Conservation (phyloP, 2,329 filamentous ascomycete genomes). For the Nemania abortiva region DNA sequence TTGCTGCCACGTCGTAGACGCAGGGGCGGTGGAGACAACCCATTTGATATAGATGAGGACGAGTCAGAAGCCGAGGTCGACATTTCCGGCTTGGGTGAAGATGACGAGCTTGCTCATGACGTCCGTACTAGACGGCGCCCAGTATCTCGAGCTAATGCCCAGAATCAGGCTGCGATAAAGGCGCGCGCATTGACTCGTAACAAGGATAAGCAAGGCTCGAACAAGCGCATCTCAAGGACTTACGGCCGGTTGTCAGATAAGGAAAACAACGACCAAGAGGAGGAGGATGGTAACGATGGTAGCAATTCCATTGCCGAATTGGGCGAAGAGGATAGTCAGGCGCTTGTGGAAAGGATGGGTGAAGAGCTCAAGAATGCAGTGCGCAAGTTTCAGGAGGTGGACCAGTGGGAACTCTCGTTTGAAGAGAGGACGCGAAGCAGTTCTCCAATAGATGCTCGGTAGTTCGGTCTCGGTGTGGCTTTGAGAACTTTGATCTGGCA, state of each 20-base stretch:
- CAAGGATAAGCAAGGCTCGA: constrained; percentile 36
- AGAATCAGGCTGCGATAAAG: constrained; percentile 43
- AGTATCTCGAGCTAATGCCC: constrained; percentile 48
- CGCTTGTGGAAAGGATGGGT: constrained; percentile 56
- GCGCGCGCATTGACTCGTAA: constrained; percentile 32
- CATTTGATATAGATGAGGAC: constrained; percentile 56
- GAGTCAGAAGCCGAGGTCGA: constrained; percentile 62
- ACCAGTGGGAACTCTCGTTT: constrained; percentile 75
- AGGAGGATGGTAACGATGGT: constrained; percentile 52
- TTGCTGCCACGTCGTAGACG: constrained; percentile 66
- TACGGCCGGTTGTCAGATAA: constrained; percentile 69
- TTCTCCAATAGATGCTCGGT: constrained; percentile 66
- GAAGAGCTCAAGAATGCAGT: constrained; percentile 69
- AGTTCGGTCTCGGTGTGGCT: constrained; percentile 30
- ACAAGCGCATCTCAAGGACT: constrained; percentile 55
- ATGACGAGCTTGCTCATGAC: constrained; percentile 67
- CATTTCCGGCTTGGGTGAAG: constrained; percentile 60
- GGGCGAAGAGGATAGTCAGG: constrained; percentile 52
- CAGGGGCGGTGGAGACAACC: constrained; percentile 55
- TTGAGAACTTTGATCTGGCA: constrained; percentile 11
- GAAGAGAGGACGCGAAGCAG: constrained; percentile 71
- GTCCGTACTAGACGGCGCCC: constrained; percentile 53
- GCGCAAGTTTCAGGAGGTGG: constrained; percentile 76
- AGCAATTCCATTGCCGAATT: constrained; percentile 53
- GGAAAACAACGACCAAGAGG: constrained; percentile 63